Evolutionary conservation across 805 yeast species (phyloP).

Genomic region (Schizosaccharomyces cryophilus): DNA sequence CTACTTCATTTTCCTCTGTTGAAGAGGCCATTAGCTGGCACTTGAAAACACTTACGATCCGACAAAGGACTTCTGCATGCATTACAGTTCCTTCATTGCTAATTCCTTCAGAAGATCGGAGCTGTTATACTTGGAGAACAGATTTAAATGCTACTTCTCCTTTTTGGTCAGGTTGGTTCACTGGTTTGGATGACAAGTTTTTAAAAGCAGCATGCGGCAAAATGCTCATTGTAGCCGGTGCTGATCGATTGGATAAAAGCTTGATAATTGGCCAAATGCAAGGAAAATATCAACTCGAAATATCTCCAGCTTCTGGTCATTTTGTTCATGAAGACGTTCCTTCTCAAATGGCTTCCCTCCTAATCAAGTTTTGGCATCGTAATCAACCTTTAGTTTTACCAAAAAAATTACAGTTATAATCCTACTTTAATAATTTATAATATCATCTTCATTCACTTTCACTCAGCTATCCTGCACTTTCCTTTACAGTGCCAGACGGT

Average conservation of each 20-base stretch:
- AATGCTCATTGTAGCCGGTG: conserved; percentile 60
- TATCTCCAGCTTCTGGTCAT: conserved; percentile 66
- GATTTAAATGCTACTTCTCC: conserved; percentile 35
- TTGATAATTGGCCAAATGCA: conserved; percentile 95
- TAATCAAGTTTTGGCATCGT: background rate
- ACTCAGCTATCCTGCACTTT: too few species aligned
- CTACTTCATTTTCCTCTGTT: conserved; percentile 27
- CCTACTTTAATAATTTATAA: too few species aligned
- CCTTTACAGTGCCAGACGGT: too few species aligned
- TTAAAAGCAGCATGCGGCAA: conserved; percentile 32
- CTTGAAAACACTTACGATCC: conserved; percentile 26
- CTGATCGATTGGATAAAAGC: conserved; percentile 64
- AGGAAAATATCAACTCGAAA: conserved; percentile 71
- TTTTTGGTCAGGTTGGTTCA: conserved; percentile 68
- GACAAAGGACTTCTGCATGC: conserved; percentile 35
- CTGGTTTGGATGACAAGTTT: conserved; percentile 32
- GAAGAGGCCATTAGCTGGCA: conserved; percentile 66
- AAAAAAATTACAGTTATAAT: too few species aligned
- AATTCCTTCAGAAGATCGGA: conserved; percentile 10
- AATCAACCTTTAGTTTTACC: background rate
- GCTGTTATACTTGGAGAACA: conserved; percentile 28
- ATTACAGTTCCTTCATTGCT: conserved; percentile 60
- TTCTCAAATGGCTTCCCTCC: conserved; percentile 25
- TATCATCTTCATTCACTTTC: too few species aligned
- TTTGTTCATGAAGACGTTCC: conserved; percentile 89